Conservation (phyloP, 129 eudicot genomes). For the Artemisia annua region DNA sequence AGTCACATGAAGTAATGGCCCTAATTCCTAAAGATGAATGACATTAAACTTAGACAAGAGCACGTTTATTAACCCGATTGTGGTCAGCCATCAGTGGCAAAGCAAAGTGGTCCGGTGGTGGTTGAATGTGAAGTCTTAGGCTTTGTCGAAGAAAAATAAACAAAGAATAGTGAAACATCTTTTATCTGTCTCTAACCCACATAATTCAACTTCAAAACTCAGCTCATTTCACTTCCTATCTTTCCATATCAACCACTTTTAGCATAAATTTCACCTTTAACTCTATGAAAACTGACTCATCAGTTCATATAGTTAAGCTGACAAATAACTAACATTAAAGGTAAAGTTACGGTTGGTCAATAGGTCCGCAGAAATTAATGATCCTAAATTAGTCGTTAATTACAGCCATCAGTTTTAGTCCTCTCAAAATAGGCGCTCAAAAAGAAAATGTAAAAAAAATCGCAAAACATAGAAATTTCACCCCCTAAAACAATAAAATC, state of each 20-base stretch:
- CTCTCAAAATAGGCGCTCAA: not conserved
- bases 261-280: not conserved
- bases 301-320: not conserved
- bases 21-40: too few species aligned
- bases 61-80: too few species aligned
- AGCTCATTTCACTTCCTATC: conserved; percentile 8
- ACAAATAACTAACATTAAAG: not conserved
- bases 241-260: not conserved
- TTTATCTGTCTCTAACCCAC: conserved; percentile 26
- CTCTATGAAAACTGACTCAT: not conserved
- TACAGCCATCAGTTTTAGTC: too few species aligned
- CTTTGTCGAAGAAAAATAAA: too few species aligned
- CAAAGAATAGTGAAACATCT: too few species aligned
- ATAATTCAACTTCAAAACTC: conserved; percentile 30
- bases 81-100: too few species aligned
- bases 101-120: too few species aligned
- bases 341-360: not conserved
- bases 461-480: too few species aligned
- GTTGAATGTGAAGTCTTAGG: conserved; percentile 6
- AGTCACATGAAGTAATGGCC: not conserved
- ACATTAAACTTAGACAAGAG: too few species aligned
- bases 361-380: too few species aligned
- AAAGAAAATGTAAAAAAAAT: not conserved
- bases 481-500: too few species aligned
- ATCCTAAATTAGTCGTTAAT: too few species aligned